Evolutionary conservation across 768 basidiomycete genomes (phyloP).

Genomic region (Suillus subalutaceus): DNA sequence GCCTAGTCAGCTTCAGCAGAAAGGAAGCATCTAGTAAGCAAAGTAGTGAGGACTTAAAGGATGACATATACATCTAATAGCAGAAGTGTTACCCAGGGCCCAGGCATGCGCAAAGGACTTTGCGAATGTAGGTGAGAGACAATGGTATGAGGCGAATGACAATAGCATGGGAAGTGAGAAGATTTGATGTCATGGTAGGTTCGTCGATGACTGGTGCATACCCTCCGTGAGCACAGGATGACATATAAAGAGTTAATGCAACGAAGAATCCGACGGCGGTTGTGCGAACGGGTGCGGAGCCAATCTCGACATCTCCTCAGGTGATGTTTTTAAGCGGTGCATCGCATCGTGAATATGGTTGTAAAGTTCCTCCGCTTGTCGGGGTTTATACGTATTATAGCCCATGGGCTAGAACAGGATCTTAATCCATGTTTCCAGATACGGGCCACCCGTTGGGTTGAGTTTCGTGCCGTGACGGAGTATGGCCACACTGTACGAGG

Average conservation of each 20-base stretch:
- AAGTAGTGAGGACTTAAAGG: background rate
- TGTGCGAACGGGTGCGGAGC: background rate
- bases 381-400: slow-evolving; percentile 49
- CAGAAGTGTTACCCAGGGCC: slow-evolving; percentile 22
- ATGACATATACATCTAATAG: background rate
- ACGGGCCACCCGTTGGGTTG: no score
- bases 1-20: no score
- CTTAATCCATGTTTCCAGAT: slow-evolving; percentile 37
- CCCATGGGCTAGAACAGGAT: slow-evolving; percentile 66
- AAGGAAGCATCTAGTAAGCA: no score
- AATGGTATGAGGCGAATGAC: slow-evolving; percentile 1
- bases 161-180: background rate
- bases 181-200: slow-evolving; percentile 1
- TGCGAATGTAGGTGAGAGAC: background rate
- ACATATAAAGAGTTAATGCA: background rate
- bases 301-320: slow-evolving; percentile 18
- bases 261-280: no score
- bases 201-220: slow-evolving; percentile 15
- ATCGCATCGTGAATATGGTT: slow-evolving; percentile 59
- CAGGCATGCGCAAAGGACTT: slow-evolving; percentile 25
- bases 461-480: no score
- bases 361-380: slow-evolving; percentile 48
- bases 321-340: slow-evolving; percentile 18
- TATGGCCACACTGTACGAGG: no score
- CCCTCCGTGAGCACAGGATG: slow-evolving; percentile 1